Base-by-base conservation (phyloP, 371 early-diverging fungal genomes). In the Chytridiales sp. region DNA sequence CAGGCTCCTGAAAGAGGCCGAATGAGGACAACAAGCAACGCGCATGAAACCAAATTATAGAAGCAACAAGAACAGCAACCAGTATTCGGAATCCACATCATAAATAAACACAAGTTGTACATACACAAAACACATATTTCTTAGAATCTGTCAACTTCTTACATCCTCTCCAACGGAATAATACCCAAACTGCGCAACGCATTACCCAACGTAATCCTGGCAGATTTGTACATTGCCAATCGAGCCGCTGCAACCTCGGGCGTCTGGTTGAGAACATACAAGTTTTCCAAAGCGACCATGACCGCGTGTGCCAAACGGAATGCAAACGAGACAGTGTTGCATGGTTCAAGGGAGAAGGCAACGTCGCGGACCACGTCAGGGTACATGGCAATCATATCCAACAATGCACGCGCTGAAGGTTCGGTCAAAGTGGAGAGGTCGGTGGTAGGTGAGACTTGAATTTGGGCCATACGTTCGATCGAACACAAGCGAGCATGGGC, bases 401-500 rank as follows among this genome's bases (percentile, higher is more conserved):
- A 72, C 36, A 99, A 74, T 13, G 87, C 87, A 19, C 77, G 60
- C 6, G 92, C 90, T 31, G 78, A 76, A 19, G 86, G 82, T 65
- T 91, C 92, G 17, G 83, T 83, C 47, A 98, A 74, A 5, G 67
- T 36, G 4, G 47, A 6, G 31, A 78, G 54, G 73, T 81, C 65
- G 11, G 56, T 55, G 24, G 17, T 40, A 8, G 59, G 24, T 0
- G 47, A 9, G 22, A 65, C 41, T 3, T 38, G 41, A 43, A 56
- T 32, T 9, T 40, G 62, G 42, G 68, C 70, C 9, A 51, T 61
- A 24, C 97, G 94, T 77, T 92, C 92, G 48, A 98, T 87, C 53
- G 97, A 95, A 78, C 90, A 88, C 31, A 97, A 81, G 72, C 98
- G 95, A 39, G 97, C 90, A 76, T 97, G 94, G 35, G 98, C 93